Base-by-base conservation (phyloP, 2,329 filamentous ascomycete species). In the Talaromyces sp. region DNA sequence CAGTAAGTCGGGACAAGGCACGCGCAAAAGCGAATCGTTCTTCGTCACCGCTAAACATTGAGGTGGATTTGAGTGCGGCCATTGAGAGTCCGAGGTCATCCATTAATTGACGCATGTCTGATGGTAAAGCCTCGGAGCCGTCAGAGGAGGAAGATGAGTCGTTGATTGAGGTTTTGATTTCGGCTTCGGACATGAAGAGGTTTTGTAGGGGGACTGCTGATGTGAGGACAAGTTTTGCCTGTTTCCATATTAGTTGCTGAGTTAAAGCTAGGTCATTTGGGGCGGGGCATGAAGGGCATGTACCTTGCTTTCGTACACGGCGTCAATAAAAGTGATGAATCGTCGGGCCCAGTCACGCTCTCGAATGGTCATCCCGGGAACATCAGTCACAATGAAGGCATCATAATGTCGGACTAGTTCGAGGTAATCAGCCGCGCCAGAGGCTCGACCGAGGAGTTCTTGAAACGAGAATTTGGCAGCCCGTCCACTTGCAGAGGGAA, bases 281-380 rank as follows among this genome's bases (percentile, higher is more conserved):
- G 4, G 17, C 11, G 10, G 8, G 3, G 33, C 5, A 31, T n/a
- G 36, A 31, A 1, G 17, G 19, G 63, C n/a, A n/a, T 77, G 60
- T 70, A 83, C 81, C 65, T 80, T 74, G 63, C 76, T 80, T 74
- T 99, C 94, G 70, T 99, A 99, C 4, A 97, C 88, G 5, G 94
- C 93, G 71, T 99, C 94, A 63, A 99, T 90, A 66, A 99, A 97
- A 0, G 93, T 99, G 71, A 99, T 99, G 74, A 99, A 97, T 5
- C 94, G 83, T 11, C 94, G 80, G 0, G 94, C 94, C 39, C 96
- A 81, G 75, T 99, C 94, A 19, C 94, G 85, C 68, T 91, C 85
- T 56, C 85, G 84, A 63, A 91, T 84, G 40, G 88, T 94, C 94
- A 99, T 97, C 5, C 88, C 89, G 0, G 94, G 94, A 1, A 97